A percentile compares a stretch with the other conserved stretches of the same genome.
These are phyloP conservation scores for Huntiella savannae DNA, from an alignment of 2,329 filamentous ascomycete species.

Conservation along the genomic window DNA sequence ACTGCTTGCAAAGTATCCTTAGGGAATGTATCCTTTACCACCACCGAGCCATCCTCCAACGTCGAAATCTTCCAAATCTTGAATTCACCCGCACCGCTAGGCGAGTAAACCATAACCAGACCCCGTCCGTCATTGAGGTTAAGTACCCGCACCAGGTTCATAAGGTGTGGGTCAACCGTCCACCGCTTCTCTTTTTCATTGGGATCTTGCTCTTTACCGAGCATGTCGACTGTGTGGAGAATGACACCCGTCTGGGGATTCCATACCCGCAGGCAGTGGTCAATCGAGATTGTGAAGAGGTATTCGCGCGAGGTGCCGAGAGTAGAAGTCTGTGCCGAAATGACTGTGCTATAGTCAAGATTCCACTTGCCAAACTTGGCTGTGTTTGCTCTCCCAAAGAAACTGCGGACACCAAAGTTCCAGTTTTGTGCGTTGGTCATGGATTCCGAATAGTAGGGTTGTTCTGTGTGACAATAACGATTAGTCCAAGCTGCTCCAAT, in stretches of 20 bases:
- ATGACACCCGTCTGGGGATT: conserved; percentile 67
- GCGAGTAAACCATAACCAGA: conserved; percentile 65
- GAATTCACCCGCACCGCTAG: conserved; percentile 72
- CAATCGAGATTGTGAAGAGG: conserved; percentile 60
- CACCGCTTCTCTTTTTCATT: conserved; percentile 39
- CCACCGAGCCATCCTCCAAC: conserved; percentile 41
- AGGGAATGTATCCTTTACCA: conserved; percentile 54
- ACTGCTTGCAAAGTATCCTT: conserved; percentile 35
- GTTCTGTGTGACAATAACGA: conserved; percentile 13
- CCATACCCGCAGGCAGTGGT: conserved; percentile 81
- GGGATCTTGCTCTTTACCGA: conserved; percentile 45
- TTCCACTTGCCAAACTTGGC: conserved; percentile 43
- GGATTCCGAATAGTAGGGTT: conserved; percentile 43
- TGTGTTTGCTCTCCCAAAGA: conserved; percentile 45
- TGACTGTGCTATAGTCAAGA: conserved; percentile 48
- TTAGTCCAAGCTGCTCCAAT: too few species aligned
- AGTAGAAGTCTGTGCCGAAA: conserved; percentile 37
- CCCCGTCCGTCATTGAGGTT: conserved; percentile 33
- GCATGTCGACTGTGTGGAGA: conserved; percentile 56
- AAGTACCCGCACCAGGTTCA: conserved; percentile 56
- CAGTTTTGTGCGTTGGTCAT: conserved; percentile 58
- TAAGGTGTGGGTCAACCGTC: conserved; percentile 60
- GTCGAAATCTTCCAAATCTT: conserved; percentile 74
- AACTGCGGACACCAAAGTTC: conserved; percentile 44
- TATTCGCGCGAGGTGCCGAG: conserved; percentile 30